These are phyloP conservation scores for Botrytis paeoniae DNA, from an alignment of 2,329 filamentous ascomycete species.

Conservation along the genomic window DNA sequence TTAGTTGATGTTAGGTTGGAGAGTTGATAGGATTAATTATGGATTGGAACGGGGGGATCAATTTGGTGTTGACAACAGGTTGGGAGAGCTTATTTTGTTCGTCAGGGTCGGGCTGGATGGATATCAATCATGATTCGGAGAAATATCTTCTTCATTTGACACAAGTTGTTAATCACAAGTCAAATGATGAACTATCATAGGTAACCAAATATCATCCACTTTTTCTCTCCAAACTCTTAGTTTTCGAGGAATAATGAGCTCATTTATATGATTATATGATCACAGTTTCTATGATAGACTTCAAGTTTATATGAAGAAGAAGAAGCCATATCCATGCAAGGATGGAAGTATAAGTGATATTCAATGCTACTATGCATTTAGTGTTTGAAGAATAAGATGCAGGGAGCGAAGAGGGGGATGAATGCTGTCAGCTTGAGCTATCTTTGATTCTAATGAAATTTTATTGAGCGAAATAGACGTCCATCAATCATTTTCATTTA, in stretches of 20 bases:
- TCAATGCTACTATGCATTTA: accelerated
- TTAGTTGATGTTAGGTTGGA: neutral
- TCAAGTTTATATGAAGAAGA: too few relatives aligned
- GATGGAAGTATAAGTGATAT: neutral
- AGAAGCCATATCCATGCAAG: neutral
- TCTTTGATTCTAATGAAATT: too few relatives aligned
- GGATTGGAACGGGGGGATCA: too few relatives aligned
- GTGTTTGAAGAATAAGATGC: neutral
- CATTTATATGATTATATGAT: neutral
- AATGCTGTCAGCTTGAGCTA: too few relatives aligned
- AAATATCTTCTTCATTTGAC: too few relatives aligned
- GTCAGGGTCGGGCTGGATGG: too few relatives aligned
- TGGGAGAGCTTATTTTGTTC: too few relatives aligned
- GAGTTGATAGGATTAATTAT: neutral
- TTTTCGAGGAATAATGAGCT: neutral
- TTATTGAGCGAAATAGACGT: neutral
- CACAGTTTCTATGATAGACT: too few relatives aligned
- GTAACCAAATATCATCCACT: too few relatives aligned
- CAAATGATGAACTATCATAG: too few relatives aligned
- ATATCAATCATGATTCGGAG: neutral
- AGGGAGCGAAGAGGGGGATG: neutral
- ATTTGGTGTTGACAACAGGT: too few relatives aligned
- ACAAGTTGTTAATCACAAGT: neutral
- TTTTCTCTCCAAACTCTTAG: neutral
- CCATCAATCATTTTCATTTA: too few relatives aligned